A percentile compares a stretch with the other conserved stretches of the same genome.
These are phyloP conservation scores for Serendipita indica DNA, from an alignment of 768 basidiomycete genomes.

Conservation along the genomic window DNA sequence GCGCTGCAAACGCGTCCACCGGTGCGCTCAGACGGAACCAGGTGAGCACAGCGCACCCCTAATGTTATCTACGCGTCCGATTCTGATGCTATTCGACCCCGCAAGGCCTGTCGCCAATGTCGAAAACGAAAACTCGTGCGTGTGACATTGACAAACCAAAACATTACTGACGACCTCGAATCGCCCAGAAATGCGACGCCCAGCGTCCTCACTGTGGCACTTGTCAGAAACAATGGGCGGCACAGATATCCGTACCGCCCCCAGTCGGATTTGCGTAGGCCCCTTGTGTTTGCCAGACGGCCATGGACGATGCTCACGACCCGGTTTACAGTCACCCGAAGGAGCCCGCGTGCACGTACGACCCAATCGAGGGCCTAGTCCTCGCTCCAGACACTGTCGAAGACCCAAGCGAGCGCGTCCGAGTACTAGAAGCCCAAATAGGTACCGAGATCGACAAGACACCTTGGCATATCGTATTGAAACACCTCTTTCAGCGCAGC, in stretches of 20 bases:
- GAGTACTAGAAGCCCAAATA: slow-evolving; percentile 62
- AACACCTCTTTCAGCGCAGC: neutral
- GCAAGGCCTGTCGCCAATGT: slow-evolving; percentile 65
- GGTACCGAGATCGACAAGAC: slow-evolving; percentile 28
- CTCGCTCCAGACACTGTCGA: slow-evolving; percentile 48
- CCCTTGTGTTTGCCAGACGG: neutral
- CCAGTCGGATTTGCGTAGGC: slow-evolving; percentile 73
- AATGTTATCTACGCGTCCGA: neutral
- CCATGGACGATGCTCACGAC: slow-evolving; percentile 11
- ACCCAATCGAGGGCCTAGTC: slow-evolving; percentile 68
- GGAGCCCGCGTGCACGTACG: slow-evolving; percentile 74
- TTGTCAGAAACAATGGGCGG: slow-evolving; percentile 80
- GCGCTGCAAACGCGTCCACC: neutral
- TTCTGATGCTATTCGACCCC: neutral
- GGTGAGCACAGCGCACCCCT: neutral
- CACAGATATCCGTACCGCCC: slow-evolving; percentile 67
- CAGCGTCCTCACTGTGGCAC: slow-evolving; percentile 73
- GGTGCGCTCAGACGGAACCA: neutral
- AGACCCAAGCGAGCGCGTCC: slow-evolving; percentile 67
- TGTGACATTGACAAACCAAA: slow-evolving; percentile 10
- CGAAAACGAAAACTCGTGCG: slow-evolving; percentile 72
- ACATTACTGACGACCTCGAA: neutral
- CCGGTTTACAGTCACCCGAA: slow-evolving; percentile 50
- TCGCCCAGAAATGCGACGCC: slow-evolving; percentile 76
- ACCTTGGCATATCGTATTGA: slow-evolving; percentile 7